Percentiles rank a stretch among this genome's conserved stretches.
Evolutionary conservation across 140 eudicot genomes (phyloP).

Genomic region (Ambrosia hybrid): DNA sequence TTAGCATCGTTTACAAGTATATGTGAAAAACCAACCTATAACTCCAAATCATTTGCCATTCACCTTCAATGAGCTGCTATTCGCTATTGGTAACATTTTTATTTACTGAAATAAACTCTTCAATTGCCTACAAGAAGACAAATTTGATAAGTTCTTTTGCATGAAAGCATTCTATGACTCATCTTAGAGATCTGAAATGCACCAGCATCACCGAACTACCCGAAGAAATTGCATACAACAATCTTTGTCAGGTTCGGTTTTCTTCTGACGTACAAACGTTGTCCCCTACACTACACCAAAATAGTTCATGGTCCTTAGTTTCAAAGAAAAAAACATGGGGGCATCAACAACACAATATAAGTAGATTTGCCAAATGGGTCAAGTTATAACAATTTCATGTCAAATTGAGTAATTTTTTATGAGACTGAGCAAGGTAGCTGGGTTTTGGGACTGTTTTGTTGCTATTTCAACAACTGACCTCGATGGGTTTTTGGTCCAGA

Average conservation of each 20-base stretch:
- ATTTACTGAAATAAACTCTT: constrained; percentile 54
- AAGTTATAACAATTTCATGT: background rate
- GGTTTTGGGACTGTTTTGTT: no score
- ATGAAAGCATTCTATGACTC: constrained; percentile 1
- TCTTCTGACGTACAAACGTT: constrained; percentile 93
- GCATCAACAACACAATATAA: background rate
- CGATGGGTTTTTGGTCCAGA: no score
- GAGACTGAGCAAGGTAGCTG: no score
- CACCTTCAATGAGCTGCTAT: constrained; percentile 71
- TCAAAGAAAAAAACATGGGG: constrained; percentile 22
- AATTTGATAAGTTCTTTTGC: background rate
- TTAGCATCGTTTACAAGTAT: background rate
- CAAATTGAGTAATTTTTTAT: background rate
- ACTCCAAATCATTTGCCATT: constrained; percentile 98
- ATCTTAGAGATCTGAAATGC: constrained; percentile 11
- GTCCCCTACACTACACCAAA: constrained; percentile 95
- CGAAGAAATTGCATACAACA: constrained; percentile 70
- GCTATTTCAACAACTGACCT: no score
- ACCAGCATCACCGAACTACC: constrained; percentile 66
- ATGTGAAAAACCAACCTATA: constrained; percentile 56
- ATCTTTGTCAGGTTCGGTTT: constrained; percentile 68
- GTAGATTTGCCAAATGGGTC: background rate
- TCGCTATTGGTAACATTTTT: constrained; percentile 43
- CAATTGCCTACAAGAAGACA: constrained; percentile 58
- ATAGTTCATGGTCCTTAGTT: constrained; percentile 58